Evolutionary conservation across 108 stramenopile genomes (phyloP).

Genomic region (Pseudonitzschia pungens): DNA sequence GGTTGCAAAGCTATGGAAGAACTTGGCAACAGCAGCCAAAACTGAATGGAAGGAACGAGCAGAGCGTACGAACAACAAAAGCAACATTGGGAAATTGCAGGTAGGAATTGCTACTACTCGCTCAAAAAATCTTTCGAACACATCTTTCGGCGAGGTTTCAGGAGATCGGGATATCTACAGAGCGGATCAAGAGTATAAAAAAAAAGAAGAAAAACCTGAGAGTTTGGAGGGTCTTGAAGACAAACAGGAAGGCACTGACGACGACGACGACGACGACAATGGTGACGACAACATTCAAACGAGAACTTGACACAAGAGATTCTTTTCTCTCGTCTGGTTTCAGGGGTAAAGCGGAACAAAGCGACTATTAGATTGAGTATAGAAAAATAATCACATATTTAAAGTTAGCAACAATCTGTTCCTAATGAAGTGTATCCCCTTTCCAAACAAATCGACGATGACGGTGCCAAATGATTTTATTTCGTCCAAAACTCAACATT

Average conservation of each 20-base stretch:
- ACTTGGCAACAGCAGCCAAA: conserved; percentile 27
- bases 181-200: not conserved
- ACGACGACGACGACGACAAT: conserved; percentile 26
- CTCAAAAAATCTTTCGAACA: too few relatives aligned
- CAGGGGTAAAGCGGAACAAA: too few relatives aligned
- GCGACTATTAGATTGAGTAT: too few relatives aligned
- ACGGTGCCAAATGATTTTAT: not conserved
- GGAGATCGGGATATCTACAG: too few relatives aligned
- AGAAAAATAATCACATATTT: too few relatives aligned
- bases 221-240: not conserved
- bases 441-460: too few relatives aligned
- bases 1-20: conserved; percentile 50
- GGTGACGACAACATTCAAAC: conserved; percentile 17
- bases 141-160: too few relatives aligned
- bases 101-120: not conserved
- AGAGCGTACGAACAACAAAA: not conserved
- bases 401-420: too few relatives aligned
- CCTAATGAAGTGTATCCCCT: too few relatives aligned
- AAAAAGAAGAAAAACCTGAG: not conserved
- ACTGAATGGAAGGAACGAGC: conserved; percentile 43
- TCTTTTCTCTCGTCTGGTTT: too few relatives aligned
- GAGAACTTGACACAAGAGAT: too few relatives aligned
- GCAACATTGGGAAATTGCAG: not conserved
- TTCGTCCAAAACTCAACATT: not conserved
- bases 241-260: not conserved